Conservation (phyloP, 1,284 basidiomycete species). For the Boletus sp. region DNA sequence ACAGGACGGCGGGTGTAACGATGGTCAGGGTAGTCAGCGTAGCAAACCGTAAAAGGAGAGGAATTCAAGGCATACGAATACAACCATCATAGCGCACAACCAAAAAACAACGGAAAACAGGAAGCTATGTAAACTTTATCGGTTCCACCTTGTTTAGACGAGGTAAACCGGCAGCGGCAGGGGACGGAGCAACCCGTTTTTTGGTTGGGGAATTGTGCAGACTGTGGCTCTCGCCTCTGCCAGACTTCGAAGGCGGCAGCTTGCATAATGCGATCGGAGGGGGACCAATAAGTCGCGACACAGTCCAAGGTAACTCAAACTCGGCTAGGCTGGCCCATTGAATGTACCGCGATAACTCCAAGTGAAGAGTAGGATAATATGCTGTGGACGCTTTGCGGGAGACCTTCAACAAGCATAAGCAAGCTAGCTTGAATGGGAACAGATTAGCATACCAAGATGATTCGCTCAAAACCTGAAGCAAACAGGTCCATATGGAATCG, state of each 20-base stretch:
- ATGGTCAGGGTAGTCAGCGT: conserved; percentile 15
- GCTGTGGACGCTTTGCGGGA: conserved; percentile 88
- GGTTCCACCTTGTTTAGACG: conserved; percentile 24
- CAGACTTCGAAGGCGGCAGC: conserved; percentile 15
- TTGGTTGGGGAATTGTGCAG: conserved; percentile 22
- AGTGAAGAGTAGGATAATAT: conserved; percentile 89
- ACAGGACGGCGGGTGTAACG: conserved; percentile 7
- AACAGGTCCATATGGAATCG: conserved; percentile 83
- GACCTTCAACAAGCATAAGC: conserved; percentile 50
- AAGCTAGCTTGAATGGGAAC: conserved; percentile 14
- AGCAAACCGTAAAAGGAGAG: conserved; percentile 3
- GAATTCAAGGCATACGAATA: conserved; percentile 8
- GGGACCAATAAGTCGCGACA: conserved; percentile 64
- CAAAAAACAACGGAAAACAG: conserved; percentile 5
- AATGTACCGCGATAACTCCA: conserved; percentile 86
- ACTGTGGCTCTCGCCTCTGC: conserved; percentile 15
- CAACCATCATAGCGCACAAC: conserved; percentile 6
- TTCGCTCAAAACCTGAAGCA: conserved; percentile 81
- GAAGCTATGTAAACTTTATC: conserved; percentile 27
- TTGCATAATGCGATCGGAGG: conserved; percentile 61
- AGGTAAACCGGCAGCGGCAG: conserved; percentile 23
- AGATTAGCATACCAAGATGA: conserved; percentile 54
- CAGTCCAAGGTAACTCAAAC: conserved; percentile 71
- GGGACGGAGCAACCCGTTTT: conserved; percentile 17
- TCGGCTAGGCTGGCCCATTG: conserved; percentile 57